Evolutionary conservation across 2,329 filamentous ascomycete species (phyloP), one percentile per base, ranked within the genome.

Genomic region (Chalaropsis ovoidea): DNA sequence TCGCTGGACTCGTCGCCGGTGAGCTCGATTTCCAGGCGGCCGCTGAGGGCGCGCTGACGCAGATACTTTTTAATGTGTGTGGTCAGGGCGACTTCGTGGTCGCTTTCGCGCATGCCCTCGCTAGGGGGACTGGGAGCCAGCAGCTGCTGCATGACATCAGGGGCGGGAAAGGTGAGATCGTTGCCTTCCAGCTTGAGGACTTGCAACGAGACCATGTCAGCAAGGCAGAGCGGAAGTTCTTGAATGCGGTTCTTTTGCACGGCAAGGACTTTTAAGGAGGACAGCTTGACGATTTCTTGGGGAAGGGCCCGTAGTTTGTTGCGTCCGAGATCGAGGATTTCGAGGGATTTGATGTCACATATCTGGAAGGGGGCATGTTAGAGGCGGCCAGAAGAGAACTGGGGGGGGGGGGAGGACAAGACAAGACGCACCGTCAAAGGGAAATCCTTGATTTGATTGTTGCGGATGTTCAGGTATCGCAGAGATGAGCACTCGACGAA

Each of bases 131-230:
- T 84, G 49, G 76, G 76, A 19, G 80, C 78, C 70, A 81, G 80
- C 11, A 83, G 77, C 70, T 86, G 84, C 39, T 61, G 56, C 31
- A 90, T 74, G 15, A 87, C 80, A 69, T 88, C 85, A 70, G 81
- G 84, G 17, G 89, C 87, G 2, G 91, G 91, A 70, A 93, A 93
- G 67, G 81, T 83, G 67, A 96, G 82, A 8, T 89, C 89, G 70
- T 96, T 96, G 58, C 90, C 90, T 67, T 93, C 88, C 43, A 96
- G 84, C 74, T 95, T 96, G 66, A 97, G 80, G 69, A 95, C 88
- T 73, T 93, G 89, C 67, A 97, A 77, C 65, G 90, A 94, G 66
- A 82, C 86, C 88, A 96, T 95, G 69, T 96, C 91, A 65, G 89
- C 90, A 24, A 97, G 77, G 69, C 89, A 92, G 6, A 89, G 77